These are phyloP conservation scores for Phaeoacremonium minimum DNA, from an alignment of 2,329 filamentous ascomycete species.

Conservation along the genomic window DNA sequence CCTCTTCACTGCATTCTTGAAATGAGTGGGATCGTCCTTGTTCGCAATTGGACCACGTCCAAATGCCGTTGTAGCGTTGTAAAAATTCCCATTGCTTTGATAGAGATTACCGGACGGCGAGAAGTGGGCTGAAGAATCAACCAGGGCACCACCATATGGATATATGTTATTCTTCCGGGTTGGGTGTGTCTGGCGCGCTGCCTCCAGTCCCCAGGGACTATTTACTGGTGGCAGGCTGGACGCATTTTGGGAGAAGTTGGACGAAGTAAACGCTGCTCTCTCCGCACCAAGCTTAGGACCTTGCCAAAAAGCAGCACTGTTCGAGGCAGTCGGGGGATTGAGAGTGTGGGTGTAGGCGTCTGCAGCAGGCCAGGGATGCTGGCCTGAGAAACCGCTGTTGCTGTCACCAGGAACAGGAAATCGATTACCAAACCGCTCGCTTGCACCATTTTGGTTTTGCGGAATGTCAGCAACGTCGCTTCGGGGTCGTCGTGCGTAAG, in stretches of 20 bases:
- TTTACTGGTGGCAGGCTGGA: slow-evolving; percentile 26
- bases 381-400: no score
- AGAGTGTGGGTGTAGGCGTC: no score
- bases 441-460: no score
- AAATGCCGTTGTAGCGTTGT: slow-evolving; percentile 15
- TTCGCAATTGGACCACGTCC: slow-evolving; percentile 9
- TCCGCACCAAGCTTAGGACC: no score
- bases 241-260: slow-evolving; percentile 16
- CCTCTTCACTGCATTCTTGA: slow-evolving; percentile 13
- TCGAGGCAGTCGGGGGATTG: no score
- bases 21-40: slow-evolving; percentile 15
- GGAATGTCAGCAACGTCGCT: no score
- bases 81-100: slow-evolving; percentile 11
- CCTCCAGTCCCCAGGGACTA: slow-evolving; percentile 21
- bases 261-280: slow-evolving; percentile 7
- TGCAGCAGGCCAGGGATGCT: no score
- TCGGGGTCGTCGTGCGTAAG: no score
- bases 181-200: slow-evolving; percentile 1
- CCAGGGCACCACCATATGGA: no score
- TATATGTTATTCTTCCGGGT: background rate
- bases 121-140: slow-evolving; percentile 2
- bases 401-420: no score
- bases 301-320: no score
- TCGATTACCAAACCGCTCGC: no score
- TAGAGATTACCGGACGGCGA: slow-evolving; percentile 3